These are phyloP conservation scores for Camillea tinctor DNA, from an alignment of 2,329 filamentous ascomycete species.

Conservation along the genomic window DNA sequence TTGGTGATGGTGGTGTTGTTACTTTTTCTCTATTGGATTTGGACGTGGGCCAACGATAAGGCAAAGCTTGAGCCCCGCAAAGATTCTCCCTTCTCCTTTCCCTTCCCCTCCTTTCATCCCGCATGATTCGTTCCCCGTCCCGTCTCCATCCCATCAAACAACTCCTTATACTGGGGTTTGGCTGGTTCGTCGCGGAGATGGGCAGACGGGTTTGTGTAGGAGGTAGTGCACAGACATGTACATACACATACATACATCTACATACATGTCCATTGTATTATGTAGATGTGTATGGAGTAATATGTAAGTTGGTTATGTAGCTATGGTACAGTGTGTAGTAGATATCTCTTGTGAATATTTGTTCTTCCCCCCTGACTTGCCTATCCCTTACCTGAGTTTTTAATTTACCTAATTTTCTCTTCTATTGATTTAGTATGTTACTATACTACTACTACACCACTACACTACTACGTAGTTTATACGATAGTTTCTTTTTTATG, in stretches of 20 bases:
- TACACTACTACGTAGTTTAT: too few relatives aligned
- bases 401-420: neutral
- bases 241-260: too few relatives aligned
- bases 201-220: neutral
- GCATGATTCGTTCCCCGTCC: neutral
- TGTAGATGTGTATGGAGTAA: too few relatives aligned
- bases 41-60: neutral
- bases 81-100: neutral
- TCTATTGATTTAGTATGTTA: neutral
- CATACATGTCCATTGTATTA: too few relatives aligned
- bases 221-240: too few relatives aligned
- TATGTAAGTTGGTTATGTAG: neutral
- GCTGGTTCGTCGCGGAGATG: neutral
- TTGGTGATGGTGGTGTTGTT: neutral
- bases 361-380: neutral
- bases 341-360: neutral
- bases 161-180: neutral
- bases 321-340: neutral
- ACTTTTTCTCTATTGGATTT: neutral
- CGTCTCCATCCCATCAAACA: neutral
- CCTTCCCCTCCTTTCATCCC: neutral
- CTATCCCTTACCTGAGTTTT: neutral
- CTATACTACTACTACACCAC: too few relatives aligned
- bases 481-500: neutral
- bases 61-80: conserved; percentile 1